phyloP scores from a whole-genome alignment of 2,329 filamentous ascomycete species.

The Xylaria multiplex region DNA sequence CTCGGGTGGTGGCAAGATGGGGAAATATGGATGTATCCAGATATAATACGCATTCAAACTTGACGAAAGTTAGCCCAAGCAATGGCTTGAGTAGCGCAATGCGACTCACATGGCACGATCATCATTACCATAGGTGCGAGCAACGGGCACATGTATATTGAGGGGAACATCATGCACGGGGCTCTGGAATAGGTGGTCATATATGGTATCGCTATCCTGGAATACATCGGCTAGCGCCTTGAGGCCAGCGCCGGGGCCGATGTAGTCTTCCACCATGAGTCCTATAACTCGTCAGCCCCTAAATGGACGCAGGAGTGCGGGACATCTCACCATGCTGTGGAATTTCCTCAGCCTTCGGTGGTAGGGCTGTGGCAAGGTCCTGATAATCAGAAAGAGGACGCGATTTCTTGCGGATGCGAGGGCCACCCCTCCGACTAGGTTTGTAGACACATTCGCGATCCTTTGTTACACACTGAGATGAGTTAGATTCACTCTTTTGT shows the following conservation, averaged over 20 bases:
- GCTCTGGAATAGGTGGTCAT: constrained; percentile 55
- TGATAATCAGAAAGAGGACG: constrained; percentile 46
- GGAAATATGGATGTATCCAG: constrained; percentile 62
- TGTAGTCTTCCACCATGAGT: constrained; percentile 52
- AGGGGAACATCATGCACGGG: constrained; percentile 35
- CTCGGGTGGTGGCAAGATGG: constrained; percentile 58
- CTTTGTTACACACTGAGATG: constrained; percentile 52
- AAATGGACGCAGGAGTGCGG: constrained; percentile 8
- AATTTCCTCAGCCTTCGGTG: constrained; percentile 46
- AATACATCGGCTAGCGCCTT: constrained; percentile 57
- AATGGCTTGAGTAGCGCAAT: background rate
- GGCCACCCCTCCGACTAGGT: constrained; percentile 56
- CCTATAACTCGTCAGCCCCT: constrained; percentile 35
- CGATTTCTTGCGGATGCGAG: constrained; percentile 55
- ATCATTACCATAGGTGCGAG: constrained; percentile 56
- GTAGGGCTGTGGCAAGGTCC: constrained; percentile 44
- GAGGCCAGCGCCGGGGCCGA: constrained; percentile 60
- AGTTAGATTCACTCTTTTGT: constrained; percentile 35
- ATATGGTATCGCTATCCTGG: constrained; percentile 60
- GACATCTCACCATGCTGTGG: constrained; percentile 47
- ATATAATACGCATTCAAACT: constrained; percentile 62
- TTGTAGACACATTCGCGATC: constrained; percentile 56
- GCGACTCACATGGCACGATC: constrained; percentile 53
- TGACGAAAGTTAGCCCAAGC: constrained; percentile 24
- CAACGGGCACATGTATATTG: constrained; percentile 48